Evolutionary conservation across 257 asterid species (phyloP), one percentile per base, ranked within the genome.

Genomic region (Forsythia suspensa): DNA sequence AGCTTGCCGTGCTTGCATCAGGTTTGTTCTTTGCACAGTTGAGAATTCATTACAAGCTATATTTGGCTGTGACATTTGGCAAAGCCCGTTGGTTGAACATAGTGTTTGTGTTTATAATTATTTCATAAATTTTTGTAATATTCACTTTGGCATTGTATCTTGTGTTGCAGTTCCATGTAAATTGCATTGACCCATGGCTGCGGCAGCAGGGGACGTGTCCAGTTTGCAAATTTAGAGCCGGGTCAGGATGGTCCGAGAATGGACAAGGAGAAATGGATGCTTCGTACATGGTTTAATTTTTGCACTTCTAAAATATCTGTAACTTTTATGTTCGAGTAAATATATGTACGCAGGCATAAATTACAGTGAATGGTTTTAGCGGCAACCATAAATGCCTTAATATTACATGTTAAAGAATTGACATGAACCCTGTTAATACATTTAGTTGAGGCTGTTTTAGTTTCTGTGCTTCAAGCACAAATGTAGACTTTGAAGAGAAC

Each of bases 1-100:
- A 96, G 96, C 88, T 86, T 96, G 90, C 99, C 99, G 24, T 96
- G 99, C 89, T 85, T 96, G 89, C 99, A 96, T 88, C 97, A 96
- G 98, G 99, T 96, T 77, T 57, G 71, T 42, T 48, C 63, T 70
- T 72, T 24, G 10, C 72, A 18, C 52, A 29, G 69, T 61, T 61
- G 36, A 61, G 36, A 61, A 61, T 61, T 20, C 38, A 20, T 24
- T n/a, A 52, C 61, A 52, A 52, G 61, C 61, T 52, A 18, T 16
- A 51, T 51, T 51, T 43, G 16, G 5, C 51, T 44, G 11, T 52
- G 9, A 52, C 8, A 7, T 52, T 18, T 52, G 20, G 24, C 16
- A 18, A 52, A 52, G 63, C 3, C 9, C 10, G 3, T 6, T 52
- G 21, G 24, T 52, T 52, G 63, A 52, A 52, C 42, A 24, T 73